Percentiles rank a stretch among this genome's conserved stretches.
Evolutionary conservation across 176 grass and related monocot species (phyloP).

Genomic region (Pharus latifolius): DNA sequence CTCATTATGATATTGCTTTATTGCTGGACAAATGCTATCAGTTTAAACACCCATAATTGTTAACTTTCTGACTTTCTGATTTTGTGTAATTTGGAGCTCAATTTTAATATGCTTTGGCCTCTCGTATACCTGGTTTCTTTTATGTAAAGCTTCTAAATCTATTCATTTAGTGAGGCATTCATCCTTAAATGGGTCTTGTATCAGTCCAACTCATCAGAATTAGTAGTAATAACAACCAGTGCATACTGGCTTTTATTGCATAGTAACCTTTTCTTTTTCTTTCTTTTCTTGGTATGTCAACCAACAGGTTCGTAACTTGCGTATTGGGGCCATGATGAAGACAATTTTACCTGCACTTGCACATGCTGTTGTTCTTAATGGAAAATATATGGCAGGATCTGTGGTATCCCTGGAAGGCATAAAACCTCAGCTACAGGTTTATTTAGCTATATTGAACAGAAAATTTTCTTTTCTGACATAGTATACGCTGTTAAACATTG

Average conservation of each 20-base stretch:
- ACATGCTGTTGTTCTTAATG: slow-evolving; percentile 79
- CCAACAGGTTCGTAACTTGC: slow-evolving; percentile 74
- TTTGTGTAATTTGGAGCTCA: neutral
- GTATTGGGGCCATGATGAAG: slow-evolving; percentile 97
- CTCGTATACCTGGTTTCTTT: neutral
- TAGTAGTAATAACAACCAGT: neutral
- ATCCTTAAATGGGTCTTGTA: neutral
- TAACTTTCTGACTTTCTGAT: neutral
- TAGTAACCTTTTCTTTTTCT: neutral
- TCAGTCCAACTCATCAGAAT: slow-evolving; percentile 5
- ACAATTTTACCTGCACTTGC: slow-evolving; percentile 81
- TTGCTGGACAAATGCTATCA: neutral
- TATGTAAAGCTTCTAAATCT: slow-evolving; percentile 1
- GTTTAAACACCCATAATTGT: neutral
- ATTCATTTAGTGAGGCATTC: neutral
- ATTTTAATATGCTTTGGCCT: slow-evolving; percentile 6
- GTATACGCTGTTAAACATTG: neutral
- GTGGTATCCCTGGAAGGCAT: slow-evolving; percentile 32
- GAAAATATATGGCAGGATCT: slow-evolving; percentile 7
- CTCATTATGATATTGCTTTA: neutral
- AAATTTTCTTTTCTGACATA: slow-evolving; percentile 9
- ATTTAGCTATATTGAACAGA: neutral
- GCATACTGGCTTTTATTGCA: neutral
- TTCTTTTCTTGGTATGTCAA: neutral
- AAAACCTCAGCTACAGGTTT: slow-evolving; percentile 82